phyloP scores from a whole-genome alignment of 331 rosid species.

The Dryas integrifolia region DNA sequence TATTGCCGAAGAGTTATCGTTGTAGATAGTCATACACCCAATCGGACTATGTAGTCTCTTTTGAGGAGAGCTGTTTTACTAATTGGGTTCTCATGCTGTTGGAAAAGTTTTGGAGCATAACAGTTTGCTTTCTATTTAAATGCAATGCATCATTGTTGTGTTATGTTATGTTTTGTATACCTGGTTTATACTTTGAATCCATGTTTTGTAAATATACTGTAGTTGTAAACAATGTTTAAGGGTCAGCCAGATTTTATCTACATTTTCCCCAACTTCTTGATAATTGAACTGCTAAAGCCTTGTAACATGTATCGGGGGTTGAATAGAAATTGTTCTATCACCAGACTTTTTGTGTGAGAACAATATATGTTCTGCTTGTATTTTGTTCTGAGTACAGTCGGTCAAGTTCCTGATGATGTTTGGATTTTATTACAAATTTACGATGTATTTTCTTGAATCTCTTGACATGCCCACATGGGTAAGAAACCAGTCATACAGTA shows the following conservation, averaged over 20 bases:
- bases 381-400: too few species aligned
- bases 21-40: slow-evolving; percentile 24
- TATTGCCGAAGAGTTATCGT: slow-evolving; percentile 62
- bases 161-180: background rate
- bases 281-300: background rate
- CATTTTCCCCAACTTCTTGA: background rate
- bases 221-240: background rate
- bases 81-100: background rate
- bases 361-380: background rate
- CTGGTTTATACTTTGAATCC: background rate
- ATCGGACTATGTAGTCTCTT: slow-evolving; percentile 5
- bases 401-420: background rate
- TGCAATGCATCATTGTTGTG: background rate
- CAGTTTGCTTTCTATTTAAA: background rate
- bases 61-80: background rate
- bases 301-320: too few species aligned
- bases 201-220: background rate
- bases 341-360: background rate
- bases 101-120: slow-evolving; percentile 19
- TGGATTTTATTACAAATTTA: background rate
- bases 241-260: background rate
- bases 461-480: too few species aligned
- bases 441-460: too few species aligned
- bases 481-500: too few species aligned
- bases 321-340: background rate